Conservation (phyloP, 768 basidiomycete genomes). For the Myochromella boudieri region DNA sequence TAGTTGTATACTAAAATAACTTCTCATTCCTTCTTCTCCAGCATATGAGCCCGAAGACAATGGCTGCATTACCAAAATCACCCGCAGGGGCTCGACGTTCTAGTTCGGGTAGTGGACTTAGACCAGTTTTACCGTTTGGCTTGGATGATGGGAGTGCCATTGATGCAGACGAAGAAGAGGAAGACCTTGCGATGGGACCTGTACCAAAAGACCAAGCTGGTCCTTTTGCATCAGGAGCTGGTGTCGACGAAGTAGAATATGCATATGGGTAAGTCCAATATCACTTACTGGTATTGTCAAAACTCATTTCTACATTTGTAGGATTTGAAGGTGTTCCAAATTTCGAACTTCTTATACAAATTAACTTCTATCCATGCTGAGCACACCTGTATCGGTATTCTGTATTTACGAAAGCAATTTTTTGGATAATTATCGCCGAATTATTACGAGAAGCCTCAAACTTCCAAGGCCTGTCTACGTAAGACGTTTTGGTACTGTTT, state of each 20-base stretch:
- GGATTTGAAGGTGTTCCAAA: conserved; percentile 2
- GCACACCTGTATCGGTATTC: too few species aligned
- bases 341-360: too few species aligned
- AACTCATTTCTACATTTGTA: background rate
- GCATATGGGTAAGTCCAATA: conserved; percentile 70
- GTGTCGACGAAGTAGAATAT: conserved; percentile 90
- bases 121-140: conserved; percentile 75
- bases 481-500: conserved; percentile 2
- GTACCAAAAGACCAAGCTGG: conserved; percentile 72
- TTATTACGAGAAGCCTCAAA: too few species aligned
- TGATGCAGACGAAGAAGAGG: conserved; percentile 71
- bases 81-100: conserved; percentile 81
- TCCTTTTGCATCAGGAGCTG: conserved; percentile 76
- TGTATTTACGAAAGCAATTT: too few species aligned
- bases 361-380: too few species aligned
- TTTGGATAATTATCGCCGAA: too few species aligned
- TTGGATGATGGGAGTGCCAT: conserved; percentile 76
- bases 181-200: conserved; percentile 70
- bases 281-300: conserved; percentile 3
- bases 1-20: background rate
- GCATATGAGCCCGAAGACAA: conserved; percentile 97
- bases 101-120: conserved; percentile 79
- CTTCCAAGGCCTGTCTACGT: background rate
- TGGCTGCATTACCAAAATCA: conserved; percentile 90
- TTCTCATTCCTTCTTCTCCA: conserved; percentile 31